These are phyloP conservation scores for Heliocybe sulcata DNA, from an alignment of 1,284 basidiomycete genomes.

Conservation along the genomic window DNA sequence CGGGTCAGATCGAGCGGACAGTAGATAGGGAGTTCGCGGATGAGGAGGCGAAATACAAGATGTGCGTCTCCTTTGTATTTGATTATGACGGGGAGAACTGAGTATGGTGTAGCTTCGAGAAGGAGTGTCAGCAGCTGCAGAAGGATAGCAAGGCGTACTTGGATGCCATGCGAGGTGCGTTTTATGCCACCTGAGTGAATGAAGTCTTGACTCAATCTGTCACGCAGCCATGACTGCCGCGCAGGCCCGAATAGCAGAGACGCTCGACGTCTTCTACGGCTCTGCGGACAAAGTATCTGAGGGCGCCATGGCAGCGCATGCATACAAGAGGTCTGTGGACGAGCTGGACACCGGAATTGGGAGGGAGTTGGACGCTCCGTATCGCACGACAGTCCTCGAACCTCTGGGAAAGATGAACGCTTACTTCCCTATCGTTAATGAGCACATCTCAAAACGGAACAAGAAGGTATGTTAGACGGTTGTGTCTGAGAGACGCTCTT, in stretches of 20 bases:
- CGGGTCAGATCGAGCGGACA: conserved; percentile 94
- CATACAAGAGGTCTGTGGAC: conserved; percentile 93
- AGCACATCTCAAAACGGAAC: conserved; percentile 90
- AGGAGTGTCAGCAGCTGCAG: conserved; percentile 86
- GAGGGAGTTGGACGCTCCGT: conserved; percentile 88
- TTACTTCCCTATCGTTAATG: conserved; percentile 93
- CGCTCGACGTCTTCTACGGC: conserved; percentile 90
- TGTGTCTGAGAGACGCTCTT: conserved; percentile 1
- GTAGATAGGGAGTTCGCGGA: conserved; percentile 92
- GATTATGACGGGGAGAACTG: not conserved
- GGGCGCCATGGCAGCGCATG: conserved; percentile 94
- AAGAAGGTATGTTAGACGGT: conserved; percentile 69
- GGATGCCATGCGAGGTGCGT: conserved; percentile 86
- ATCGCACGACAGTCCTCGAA: conserved; percentile 91
- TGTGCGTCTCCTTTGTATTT: conserved; percentile 44
- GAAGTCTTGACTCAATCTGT: conserved; percentile 1
- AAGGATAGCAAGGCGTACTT: conserved; percentile 95
- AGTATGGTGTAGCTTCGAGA: conserved; percentile 68
- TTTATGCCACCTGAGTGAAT: not conserved
- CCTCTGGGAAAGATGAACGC: conserved; percentile 94
- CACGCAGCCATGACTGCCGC: conserved; percentile 81
- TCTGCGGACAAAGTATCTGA: conserved; percentile 81
- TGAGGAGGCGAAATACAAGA: conserved; percentile 87
- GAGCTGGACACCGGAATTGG: conserved; percentile 86
- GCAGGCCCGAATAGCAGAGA: conserved; percentile 92